These are phyloP conservation scores for Albophoma yamanashiensis DNA, from an alignment of 2,329 filamentous ascomycete genomes.

Conservation along the genomic window DNA sequence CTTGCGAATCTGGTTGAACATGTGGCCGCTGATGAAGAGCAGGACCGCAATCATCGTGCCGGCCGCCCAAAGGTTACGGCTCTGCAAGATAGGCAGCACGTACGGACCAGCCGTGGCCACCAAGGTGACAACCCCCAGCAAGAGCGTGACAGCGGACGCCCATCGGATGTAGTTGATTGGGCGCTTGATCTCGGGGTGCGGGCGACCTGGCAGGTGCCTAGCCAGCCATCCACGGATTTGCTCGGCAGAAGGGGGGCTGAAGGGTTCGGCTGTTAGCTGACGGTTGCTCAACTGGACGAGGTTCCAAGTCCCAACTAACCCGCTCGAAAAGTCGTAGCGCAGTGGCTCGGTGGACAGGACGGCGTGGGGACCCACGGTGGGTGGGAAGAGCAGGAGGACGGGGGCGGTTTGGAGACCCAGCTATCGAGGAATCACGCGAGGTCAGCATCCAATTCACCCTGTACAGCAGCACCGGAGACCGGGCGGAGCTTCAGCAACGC, in stretches of 20 bases:
- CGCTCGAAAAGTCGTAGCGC: conserved; percentile 75
- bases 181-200: conserved; percentile 67
- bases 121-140: conserved; percentile 60
- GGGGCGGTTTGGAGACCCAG: conserved; percentile 90
- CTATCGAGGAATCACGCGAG: conserved; percentile 32
- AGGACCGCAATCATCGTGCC: conserved; percentile 81
- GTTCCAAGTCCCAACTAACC: conserved; percentile 39
- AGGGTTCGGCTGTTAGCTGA: neutral
- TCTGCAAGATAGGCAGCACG: conserved; percentile 71
- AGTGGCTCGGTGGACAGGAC: conserved; percentile 56
- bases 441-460: neutral
- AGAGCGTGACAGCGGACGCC: conserved; percentile 53
- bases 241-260: conserved; percentile 64
- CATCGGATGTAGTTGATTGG: conserved; percentile 82
- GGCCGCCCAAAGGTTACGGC: conserved; percentile 88
- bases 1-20: conserved; percentile 98
- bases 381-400: conserved; percentile 76
- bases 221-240: conserved; percentile 68
- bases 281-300: neutral
- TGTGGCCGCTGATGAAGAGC: conserved; percentile 90
- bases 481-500: conserved; percentile 20
- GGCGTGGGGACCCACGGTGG: conserved; percentile 73
- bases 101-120: conserved; percentile 66
- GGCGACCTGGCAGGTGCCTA: conserved; percentile 66
- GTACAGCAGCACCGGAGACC: neutral